Evolutionary conservation across 2,329 filamentous ascomycete species (phyloP), one percentile per base, ranked within the genome.

Genomic region (Botrytis fragariae): DNA sequence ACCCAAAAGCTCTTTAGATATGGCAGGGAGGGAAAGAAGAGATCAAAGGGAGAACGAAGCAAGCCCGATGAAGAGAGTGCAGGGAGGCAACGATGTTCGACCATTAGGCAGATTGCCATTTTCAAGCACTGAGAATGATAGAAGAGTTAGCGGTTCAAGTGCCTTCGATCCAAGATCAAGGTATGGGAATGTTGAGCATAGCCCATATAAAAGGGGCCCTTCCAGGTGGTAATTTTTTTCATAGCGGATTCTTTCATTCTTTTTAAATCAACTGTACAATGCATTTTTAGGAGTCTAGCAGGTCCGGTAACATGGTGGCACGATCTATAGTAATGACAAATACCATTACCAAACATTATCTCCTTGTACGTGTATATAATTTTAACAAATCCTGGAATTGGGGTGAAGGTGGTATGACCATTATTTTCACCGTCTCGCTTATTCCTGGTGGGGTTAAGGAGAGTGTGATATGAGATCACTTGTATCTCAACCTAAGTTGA

Each of bases 1-100:
- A 54, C 89, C 89, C 2, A 84, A 86, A 61, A 91, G 90, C 77
- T 89, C 88, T 6, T 84, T 87, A 59, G 88, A 91, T 78, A 88
- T 90, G 87, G 89, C 89, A 29, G 71, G 74, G n/a, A 77, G 77
- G 45, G 80, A 81, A 67, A 77, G 78, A 35, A 72, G 74, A 48
- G 77, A 80, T 44, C 73, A 80, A 54, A 77, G 77, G 48, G 77
- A 81, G 64, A 77, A 76, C 63, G 77, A 81, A 62, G 75, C 71
- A 51, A 80, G 79, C 60, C 79, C 79, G 3, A 72, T 61, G 16
- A 80, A 80, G 60, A 78, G 78, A 72, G 73, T 75, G 45, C 77
- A 75, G 54, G 77, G 78, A 10, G 74, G 71, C 39, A 54, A 29
- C 59, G 73, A 61, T 37, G 39, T 73, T 42, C 60, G 57, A 64